Evolutionary conservation across 2,329 filamentous ascomycete species (phyloP).

Genomic region (Cordyceps pruinosa): DNA sequence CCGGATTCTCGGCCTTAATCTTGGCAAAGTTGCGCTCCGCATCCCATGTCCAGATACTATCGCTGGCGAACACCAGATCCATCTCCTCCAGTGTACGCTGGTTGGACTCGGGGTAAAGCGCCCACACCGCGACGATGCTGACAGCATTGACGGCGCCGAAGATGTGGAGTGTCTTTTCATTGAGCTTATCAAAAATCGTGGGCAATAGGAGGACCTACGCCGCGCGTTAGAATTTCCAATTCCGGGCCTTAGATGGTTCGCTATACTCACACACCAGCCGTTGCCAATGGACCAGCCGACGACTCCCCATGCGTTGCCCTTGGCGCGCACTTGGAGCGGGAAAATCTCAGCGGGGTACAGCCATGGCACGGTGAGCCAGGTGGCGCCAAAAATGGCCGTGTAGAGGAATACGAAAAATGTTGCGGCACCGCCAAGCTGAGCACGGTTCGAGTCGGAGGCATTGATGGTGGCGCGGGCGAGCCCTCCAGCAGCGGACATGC

Average conservation of each 20-base stretch:
- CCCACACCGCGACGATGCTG: slow-evolving; percentile 64
- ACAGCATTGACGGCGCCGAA: slow-evolving; percentile 62
- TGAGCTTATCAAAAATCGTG: slow-evolving; percentile 56
- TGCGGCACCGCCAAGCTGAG: slow-evolving; percentile 55
- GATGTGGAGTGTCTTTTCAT: slow-evolving; percentile 67
- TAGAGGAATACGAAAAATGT: slow-evolving; percentile 62
- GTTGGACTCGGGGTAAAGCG: slow-evolving; percentile 66
- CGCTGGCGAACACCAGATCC: slow-evolving; percentile 62
- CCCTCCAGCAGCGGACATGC: slow-evolving; percentile 61
- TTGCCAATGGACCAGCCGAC: slow-evolving; percentile 72
- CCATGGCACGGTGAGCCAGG: slow-evolving; percentile 49
- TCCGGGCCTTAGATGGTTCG: too few species aligned
- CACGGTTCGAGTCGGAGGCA: slow-evolving; percentile 36
- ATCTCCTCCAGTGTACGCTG: slow-evolving; percentile 70
- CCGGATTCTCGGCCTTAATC: slow-evolving; percentile 55
- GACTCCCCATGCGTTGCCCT: slow-evolving; percentile 70
- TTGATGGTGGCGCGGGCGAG: slow-evolving; percentile 46
- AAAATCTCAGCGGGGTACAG: slow-evolving; percentile 69
- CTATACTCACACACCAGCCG: slow-evolving; percentile 42
- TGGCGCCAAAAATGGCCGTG: slow-evolving; percentile 35
- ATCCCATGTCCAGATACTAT: slow-evolving; percentile 64
- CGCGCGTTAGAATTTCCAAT: background rate
- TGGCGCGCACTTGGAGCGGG: slow-evolving; percentile 61
- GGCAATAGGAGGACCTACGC: slow-evolving; percentile 41
- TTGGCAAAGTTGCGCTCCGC: slow-evolving; percentile 57